Evolutionary conservation across 345 rosid genomes (phyloP), one percentile per base, ranked within the genome.

Genomic region (Excoecaria agallocha): DNA sequence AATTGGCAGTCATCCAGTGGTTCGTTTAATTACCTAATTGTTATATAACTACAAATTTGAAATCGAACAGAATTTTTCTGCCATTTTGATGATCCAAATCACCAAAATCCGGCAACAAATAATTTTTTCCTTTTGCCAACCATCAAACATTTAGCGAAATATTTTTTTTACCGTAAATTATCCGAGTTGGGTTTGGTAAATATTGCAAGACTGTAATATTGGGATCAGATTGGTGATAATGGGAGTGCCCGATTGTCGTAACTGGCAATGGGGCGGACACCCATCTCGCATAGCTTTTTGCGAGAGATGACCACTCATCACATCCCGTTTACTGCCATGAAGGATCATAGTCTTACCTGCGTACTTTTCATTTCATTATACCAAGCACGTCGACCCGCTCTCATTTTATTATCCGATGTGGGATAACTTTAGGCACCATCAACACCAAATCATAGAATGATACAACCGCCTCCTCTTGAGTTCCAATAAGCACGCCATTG

Each of bases 201-300:
- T 30, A 30, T 2, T 30, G 1, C 2, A 30, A 30, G 30, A 30
- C 30, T 30, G 2, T 30, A 30, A 30, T 30, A 30, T 12, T 65
- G 89, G 86, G 87, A 86, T 88, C 89, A 86, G 86, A 78, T 74
- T 2, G 85, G 83, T 24, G 0, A 0, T 64, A 10, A 72, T 13
- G 48, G 76, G 88, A 70, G 90, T 70, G 86, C 87, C 86, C 87
- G 7, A 2, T 66, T 79, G 92, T 86, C 92, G 89, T 86, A 88
- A 86, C 89, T 81, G 87, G 86, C 82, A 2, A 12, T 2, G 66
- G 79, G 82, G 78, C 74, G 30, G 83, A 78, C 89, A 74, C 93
- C 83, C 88, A 10, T 87, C 89, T 57, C 87, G 88, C 89, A 82
- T 0, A 1, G 0, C 6, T 0, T 0, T 0, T 16, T 1, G 85